phyloP scores from a whole-genome alignment of 768 basidiomycete genomes.

The Tephrocybe sp. region DNA sequence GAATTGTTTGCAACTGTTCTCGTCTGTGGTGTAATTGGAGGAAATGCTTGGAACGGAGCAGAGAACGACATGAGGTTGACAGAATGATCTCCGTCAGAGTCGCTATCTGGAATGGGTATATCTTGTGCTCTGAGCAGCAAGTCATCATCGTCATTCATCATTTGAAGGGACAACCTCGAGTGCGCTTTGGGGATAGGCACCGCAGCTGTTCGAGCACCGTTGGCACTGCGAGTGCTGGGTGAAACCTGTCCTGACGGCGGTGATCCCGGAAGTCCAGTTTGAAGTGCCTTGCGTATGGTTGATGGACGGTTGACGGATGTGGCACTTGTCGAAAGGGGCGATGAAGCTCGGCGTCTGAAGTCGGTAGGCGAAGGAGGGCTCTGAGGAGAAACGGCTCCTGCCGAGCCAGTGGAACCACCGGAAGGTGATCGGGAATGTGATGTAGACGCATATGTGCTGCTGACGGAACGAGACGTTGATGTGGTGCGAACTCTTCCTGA shows the following conservation, averaged over 20 bases:
- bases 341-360: constrained; percentile 45
- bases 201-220: constrained; percentile 19
- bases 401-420: constrained; percentile 31
- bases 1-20: constrained; percentile 42
- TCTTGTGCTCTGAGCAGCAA: constrained; percentile 67
- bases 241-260: constrained; percentile 29
- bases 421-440: constrained; percentile 42
- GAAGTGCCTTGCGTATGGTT: constrained; percentile 37
- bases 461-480: constrained; percentile 43
- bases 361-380: constrained; percentile 33
- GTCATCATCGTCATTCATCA: constrained; percentile 44
- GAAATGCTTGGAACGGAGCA: constrained; percentile 56
- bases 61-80: constrained; percentile 72
- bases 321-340: constrained; percentile 37
- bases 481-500: constrained; percentile 33
- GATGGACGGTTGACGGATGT: constrained; percentile 31
- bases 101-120: constrained; percentile 75
- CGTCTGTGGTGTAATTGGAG: constrained; percentile 25
- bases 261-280: constrained; percentile 36
- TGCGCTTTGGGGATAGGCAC: constrained; percentile 39
- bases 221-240: constrained; percentile 27
- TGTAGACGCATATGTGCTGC: constrained; percentile 23
- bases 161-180: constrained; percentile 41
- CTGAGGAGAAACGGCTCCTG: constrained; percentile 35
- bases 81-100: constrained; percentile 63